phyloP scores from a whole-genome alignment of 495 filamentous ascomycete species.

The Penicillium paxilli region DNA sequence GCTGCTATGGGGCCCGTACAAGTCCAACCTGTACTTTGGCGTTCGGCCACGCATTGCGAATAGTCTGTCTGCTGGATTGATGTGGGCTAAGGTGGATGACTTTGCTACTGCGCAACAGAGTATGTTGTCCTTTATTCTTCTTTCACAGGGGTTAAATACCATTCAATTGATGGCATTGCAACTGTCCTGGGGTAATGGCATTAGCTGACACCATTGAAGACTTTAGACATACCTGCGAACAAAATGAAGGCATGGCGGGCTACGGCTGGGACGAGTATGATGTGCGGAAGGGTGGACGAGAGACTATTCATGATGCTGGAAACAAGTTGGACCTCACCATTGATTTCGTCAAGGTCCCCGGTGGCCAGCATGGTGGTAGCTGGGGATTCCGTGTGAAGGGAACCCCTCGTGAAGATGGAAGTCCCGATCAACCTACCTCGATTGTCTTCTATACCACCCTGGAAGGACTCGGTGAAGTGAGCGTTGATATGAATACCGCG shows the following conservation, averaged over 20 bases:
- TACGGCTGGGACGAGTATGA: conserved; percentile 99
- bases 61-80: conserved; percentile 77
- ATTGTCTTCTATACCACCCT: conserved; percentile 78
- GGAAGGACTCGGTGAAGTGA: conserved; percentile 72
- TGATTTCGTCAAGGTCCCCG: conserved; percentile 89
- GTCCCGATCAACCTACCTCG: conserved; percentile 65
- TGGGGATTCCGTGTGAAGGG: conserved; percentile 92
- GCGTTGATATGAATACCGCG: conserved; percentile 51
- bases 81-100: conserved; percentile 89
- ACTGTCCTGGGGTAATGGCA: background rate
- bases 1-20: conserved; percentile 94
- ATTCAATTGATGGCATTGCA: no score
- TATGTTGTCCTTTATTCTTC: conserved; percentile 57
- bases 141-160: no score
- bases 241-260: conserved; percentile 89
- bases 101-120: conserved; percentile 76
- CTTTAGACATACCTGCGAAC: conserved; percentile 93
- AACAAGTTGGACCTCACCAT: conserved; percentile 90
- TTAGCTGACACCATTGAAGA: conserved; percentile 47
- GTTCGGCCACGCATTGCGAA: conserved; percentile 84
- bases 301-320: conserved; percentile 84
- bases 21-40: conserved; percentile 95
- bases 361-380: conserved; percentile 82
- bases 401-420: conserved; percentile 67
- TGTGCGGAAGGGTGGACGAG: conserved; percentile 76